Percentiles rank a stretch among this genome's conserved stretches.
Conservation (phyloP, 176 grass and related monocot genomes). For the Alloteropsis semialata region DNA sequence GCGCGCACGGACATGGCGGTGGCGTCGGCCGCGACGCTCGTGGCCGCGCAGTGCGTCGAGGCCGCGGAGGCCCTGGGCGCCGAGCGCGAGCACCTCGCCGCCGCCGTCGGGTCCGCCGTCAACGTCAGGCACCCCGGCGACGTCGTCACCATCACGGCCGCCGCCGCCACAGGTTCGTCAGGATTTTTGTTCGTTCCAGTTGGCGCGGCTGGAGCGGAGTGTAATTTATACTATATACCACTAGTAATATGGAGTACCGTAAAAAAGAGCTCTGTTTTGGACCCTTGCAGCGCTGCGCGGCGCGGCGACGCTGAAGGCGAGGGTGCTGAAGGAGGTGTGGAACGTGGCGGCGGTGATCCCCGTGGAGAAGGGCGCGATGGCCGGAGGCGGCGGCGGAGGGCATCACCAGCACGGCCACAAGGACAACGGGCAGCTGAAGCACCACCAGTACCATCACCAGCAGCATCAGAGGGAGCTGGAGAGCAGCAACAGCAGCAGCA, state of each 20-base stretch:
- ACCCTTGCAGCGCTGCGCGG: slow-evolving; percentile 51
- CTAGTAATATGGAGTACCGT: no score
- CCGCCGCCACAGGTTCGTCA: slow-evolving; percentile 72
- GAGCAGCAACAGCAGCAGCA: slow-evolving; percentile 63
- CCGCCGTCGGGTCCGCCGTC: slow-evolving; percentile 68
- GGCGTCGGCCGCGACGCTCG: slow-evolving; percentile 80
- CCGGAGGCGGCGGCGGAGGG: neutral
- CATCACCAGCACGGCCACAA: neutral
- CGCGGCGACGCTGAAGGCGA: slow-evolving; percentile 75
- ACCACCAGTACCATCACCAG: slow-evolving; percentile 22
- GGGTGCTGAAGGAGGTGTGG: slow-evolving; percentile 76
- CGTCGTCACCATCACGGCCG: slow-evolving; percentile 80
- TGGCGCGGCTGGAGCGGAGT: neutral
- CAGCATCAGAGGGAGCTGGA: slow-evolving; percentile 43
- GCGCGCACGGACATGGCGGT: slow-evolving; percentile 76
- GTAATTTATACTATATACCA: no score
- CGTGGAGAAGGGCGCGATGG: slow-evolving; percentile 64
- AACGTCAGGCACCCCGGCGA: slow-evolving; percentile 71
- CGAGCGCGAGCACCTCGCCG: slow-evolving; percentile 75
- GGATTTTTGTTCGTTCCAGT: no score
- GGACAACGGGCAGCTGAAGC: neutral
- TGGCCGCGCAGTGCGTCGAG: slow-evolving; percentile 92
- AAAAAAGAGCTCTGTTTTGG: no score
- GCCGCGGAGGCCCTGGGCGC: slow-evolving; percentile 79
- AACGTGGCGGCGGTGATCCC: slow-evolving; percentile 90